Evolutionary conservation across 164 flowering plant genomes (phyloP), one percentile per base, ranked within the genome.

Genomic region (Paratinospora sagittata): DNA sequence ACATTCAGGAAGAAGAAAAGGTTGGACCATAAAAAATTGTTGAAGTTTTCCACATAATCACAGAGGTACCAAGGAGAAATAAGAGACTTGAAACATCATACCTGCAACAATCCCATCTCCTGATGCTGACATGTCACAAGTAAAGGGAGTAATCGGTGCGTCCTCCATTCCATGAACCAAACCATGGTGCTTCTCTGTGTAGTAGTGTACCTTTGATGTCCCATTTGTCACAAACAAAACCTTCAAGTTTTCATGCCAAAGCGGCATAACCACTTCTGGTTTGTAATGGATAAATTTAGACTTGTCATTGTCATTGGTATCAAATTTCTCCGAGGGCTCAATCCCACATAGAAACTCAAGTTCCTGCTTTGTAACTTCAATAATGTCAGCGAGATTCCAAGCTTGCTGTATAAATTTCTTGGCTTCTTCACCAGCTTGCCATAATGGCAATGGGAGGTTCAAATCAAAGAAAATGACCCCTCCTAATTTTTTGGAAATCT

Each of bases 61-160:
- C 12, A 63, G 30, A 72, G 60, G 26, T 70, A 65, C 5, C 12
- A 58, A 37, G 52, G 49, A 52, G 64, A n/a, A n/a, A 36, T 24
- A 11, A 9, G 24, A 57, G 70, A 30, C 21, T 27, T 1, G 14
- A 24, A 68, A 45, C 30, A 34, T 24, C 63, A 0, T 86, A 92
- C 99, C 97, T 78, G 97, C 99, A 78, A 91, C 92, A 39, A 91
- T 84, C 75, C 90, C 97, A 79, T 95, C 99, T 76, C 97, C 99
- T 67, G 94, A 79, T 68, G 91, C 88, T 17, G 99, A 88, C 99
- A 95, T 88, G 77, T 91, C 99, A 67, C 84, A 64, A 16, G 96
- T 87, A 80, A 85, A 89, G 72, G 99, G 97, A 66, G 92, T 87
- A 63, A 91, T 45, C 1, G 90, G 94, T 39, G 94, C 78, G 81